These are phyloP conservation scores for Solanum chiquidenum DNA, from an alignment of 257 asterid genomes.

Conservation along the genomic window DNA sequence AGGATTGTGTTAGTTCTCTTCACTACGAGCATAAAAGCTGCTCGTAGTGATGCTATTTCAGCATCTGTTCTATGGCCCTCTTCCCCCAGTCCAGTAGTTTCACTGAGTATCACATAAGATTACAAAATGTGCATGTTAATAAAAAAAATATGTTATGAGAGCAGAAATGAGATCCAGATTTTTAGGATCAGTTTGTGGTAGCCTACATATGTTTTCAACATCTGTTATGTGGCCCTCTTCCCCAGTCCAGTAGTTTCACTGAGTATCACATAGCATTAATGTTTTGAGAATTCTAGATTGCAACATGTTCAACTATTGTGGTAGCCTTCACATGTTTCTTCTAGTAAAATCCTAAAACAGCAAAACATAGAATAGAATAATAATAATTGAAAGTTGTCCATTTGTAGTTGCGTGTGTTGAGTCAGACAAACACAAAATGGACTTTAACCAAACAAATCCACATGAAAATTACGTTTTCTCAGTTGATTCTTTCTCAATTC, in stretches of 20 bases:
- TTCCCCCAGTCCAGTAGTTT: conserved; percentile 85
- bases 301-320: too few species aligned
- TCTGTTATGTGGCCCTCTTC: too few species aligned
- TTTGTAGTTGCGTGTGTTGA: too few species aligned
- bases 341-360: neutral
- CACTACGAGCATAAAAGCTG: conserved; percentile 45
- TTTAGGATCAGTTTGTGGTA: neutral
- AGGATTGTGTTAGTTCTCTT: too few species aligned
- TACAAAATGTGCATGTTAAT: conserved; percentile 1
- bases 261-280: too few species aligned
- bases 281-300: too few species aligned
- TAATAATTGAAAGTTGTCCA: neutral
- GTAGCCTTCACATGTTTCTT: neutral
- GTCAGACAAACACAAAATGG: too few species aligned
- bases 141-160: neutral
- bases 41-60: conserved; percentile 57
- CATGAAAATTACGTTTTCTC: too few species aligned
- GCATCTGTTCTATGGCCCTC: conserved; percentile 75
- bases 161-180: conserved; percentile 22
- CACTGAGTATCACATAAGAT: conserved; percentile 34
- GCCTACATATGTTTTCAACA: neutral
- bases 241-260: too few species aligned
- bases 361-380: neutral
- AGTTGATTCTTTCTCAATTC: too few species aligned
- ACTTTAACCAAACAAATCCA: too few species aligned